Conservation (phyloP, 225 moss, liverwort and hornwort species). For the Sphagnum contortum region DNA sequence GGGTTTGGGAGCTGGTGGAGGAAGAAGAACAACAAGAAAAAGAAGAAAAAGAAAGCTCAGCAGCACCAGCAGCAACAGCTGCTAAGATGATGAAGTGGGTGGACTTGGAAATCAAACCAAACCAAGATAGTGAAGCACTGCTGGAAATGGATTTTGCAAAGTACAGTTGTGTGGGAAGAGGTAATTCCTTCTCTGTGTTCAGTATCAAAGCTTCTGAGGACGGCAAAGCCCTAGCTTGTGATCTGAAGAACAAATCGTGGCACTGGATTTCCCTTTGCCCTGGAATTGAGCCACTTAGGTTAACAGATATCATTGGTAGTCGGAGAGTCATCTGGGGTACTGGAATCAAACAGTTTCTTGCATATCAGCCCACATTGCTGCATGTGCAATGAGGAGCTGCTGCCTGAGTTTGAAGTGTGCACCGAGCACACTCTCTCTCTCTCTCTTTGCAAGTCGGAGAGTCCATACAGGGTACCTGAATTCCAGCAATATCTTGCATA, state of each 20-base stretch:
- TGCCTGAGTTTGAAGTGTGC: no score
- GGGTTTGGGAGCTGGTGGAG: slow-evolving; percentile 4
- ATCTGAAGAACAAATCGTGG: slow-evolving; percentile 1
- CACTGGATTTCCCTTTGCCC: slow-evolving; percentile 5
- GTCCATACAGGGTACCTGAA: no score
- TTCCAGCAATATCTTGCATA: no score
- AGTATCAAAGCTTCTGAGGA: slow-evolving; percentile 6
- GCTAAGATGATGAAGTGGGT: not conserved
- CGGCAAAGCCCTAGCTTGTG: slow-evolving; percentile 2
- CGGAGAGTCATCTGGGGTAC: slow-evolving; percentile 4
- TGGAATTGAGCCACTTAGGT: slow-evolving; percentile 4
- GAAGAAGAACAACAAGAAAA: no score
- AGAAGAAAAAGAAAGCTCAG: no score
- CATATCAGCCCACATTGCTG: not conserved
- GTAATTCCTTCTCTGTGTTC: not conserved
- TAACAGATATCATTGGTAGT: slow-evolving; percentile 2
- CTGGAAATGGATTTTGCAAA: slow-evolving; percentile 5
- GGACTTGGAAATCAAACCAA: slow-evolving; percentile 1
- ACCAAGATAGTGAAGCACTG: slow-evolving; percentile 1
- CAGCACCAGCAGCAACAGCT: no score
- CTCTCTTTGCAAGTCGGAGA: no score
- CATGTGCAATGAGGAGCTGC: no score
- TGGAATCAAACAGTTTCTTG: slow-evolving; percentile 1
- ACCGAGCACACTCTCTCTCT: no score
- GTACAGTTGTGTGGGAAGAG: slow-evolving; percentile 4